Evolutionary conservation across 441 rosid genomes (phyloP), one percentile per base, ranked within the genome.

Genomic region (Populus trichocarpa): DNA sequence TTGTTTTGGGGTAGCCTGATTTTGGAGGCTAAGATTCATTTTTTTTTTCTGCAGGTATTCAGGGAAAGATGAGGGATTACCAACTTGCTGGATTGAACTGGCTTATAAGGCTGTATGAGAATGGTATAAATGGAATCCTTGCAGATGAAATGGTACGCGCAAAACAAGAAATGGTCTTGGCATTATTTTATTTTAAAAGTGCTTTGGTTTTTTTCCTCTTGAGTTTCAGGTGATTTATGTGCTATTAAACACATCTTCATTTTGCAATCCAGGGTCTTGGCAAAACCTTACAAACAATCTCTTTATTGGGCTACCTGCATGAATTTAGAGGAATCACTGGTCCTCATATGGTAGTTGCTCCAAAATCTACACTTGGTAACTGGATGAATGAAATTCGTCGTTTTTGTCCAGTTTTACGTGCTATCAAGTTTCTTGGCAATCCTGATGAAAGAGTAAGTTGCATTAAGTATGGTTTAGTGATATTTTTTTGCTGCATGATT

Each of bases 331-430:
- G 97, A 88, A 97, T 97, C 71, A 88, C 90, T 76, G 98, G 99
- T 78, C 99, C 99, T 75, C 99, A 95, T 80, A 93, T 97, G 99
- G 99, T 97, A 57, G 99, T 97, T 89, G 98, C 99, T 73, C 98
- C 99, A 67, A 97, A 97, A 85, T 97, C 99, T 83, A 97, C 99
- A 42, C 97, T 97, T 85, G 99, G 99, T 73, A 97, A 97, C 84
- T 97, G 98, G 99, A 97, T 97, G 99, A 97, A 95, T 77, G 99
- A 97, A 87, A 95, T 97, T 81, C 94, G 92, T 42, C 96, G 99
- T 18, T 97, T 97, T 84, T 97, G 99, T 78, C 98, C 99, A 20
- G 65, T 87, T 75, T 77, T 97, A 72, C 98, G 97, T 30, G 96
- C 99, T 79, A 92, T 97, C 22, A 97, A 97, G 78, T 97, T 97